These are phyloP conservation scores for Hygrophorus pudorinus DNA, from an alignment of 768 basidiomycete genomes.

Conservation along the genomic window DNA sequence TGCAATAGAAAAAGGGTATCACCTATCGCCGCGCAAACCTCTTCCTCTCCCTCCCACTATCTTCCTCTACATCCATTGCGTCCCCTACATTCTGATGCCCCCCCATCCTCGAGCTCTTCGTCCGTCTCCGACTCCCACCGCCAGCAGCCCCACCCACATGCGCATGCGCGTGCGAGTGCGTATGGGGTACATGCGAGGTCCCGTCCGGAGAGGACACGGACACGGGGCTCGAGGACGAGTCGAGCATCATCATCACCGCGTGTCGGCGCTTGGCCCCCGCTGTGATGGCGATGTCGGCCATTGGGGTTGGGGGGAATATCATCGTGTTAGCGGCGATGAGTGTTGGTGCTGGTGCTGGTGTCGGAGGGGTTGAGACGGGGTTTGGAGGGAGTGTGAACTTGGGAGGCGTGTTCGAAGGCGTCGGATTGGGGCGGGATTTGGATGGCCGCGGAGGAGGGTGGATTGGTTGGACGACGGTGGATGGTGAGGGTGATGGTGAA, in stretches of 20 bases:
- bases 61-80: slow-evolving; percentile 73
- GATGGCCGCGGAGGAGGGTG: slow-evolving; percentile 13
- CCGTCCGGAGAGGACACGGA: slow-evolving; percentile 26
- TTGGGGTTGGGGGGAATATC: slow-evolving; percentile 2
- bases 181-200: slow-evolving; percentile 13
- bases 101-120: slow-evolving; percentile 35
- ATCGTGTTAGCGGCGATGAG: background rate
- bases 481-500: slow-evolving; percentile 25
- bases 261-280: slow-evolving; percentile 67
- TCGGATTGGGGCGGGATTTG: slow-evolving; percentile 3
- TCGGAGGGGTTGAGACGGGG: background rate
- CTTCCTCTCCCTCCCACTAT: slow-evolving; percentile 62
- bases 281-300: slow-evolving; percentile 28
- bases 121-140: slow-evolving; percentile 38
- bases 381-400: background rate
- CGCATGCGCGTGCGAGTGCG: background rate
- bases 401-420: background rate
- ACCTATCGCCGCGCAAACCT: slow-evolving; percentile 54
- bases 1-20: background rate
- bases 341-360: background rate
- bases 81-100: slow-evolving; percentile 29
- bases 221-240: slow-evolving; percentile 34
- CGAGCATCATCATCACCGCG: slow-evolving; percentile 71
- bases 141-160: slow-evolving; percentile 12
- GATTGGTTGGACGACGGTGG: slow-evolving; percentile 14